These are phyloP conservation scores for Aspergillus tanneri DNA, from an alignment of 2,329 filamentous ascomycete species.

Conservation along the genomic window DNA sequence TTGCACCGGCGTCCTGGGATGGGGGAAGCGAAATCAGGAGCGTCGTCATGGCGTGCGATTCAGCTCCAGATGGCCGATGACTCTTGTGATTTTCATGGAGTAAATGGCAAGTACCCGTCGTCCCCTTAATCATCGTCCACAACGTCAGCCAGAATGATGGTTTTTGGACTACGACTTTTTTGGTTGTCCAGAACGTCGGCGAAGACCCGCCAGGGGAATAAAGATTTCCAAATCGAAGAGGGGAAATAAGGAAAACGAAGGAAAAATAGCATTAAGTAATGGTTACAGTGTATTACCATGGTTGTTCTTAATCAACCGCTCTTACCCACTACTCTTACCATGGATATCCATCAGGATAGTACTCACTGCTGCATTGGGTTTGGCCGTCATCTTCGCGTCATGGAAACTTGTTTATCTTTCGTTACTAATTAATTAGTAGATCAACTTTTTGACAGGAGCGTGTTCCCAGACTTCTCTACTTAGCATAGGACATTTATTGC, in stretches of 20 bases:
- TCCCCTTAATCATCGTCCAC: not conserved
- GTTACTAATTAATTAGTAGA: not conserved
- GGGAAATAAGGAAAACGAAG: not conserved
- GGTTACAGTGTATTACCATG: not conserved
- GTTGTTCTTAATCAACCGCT: not conserved
- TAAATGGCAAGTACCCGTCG: not conserved
- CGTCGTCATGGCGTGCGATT: not conserved
- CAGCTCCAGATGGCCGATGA: not conserved
- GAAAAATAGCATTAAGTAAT: not conserved
- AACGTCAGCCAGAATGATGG: not conserved
- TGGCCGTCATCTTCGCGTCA: conserved; percentile 24
- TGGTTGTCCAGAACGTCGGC: not conserved
- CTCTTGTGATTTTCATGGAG: not conserved
- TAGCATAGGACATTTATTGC: too few species aligned
- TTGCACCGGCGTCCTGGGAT: not conserved
- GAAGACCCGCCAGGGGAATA: not conserved
- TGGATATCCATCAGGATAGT: conserved; percentile 9
- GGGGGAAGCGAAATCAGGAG: not conserved
- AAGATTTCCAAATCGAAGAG: not conserved
- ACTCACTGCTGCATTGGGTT: conserved; percentile 19
- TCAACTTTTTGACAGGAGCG: too few species aligned
- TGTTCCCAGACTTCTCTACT: too few species aligned
- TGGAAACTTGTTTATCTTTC: conserved; percentile 9
- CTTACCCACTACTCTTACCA: conserved; percentile 5
- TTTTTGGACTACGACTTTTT: not conserved